Conservation (phyloP, 345 rosid genomes). For the Eucalyptus fibrosa region DNA sequence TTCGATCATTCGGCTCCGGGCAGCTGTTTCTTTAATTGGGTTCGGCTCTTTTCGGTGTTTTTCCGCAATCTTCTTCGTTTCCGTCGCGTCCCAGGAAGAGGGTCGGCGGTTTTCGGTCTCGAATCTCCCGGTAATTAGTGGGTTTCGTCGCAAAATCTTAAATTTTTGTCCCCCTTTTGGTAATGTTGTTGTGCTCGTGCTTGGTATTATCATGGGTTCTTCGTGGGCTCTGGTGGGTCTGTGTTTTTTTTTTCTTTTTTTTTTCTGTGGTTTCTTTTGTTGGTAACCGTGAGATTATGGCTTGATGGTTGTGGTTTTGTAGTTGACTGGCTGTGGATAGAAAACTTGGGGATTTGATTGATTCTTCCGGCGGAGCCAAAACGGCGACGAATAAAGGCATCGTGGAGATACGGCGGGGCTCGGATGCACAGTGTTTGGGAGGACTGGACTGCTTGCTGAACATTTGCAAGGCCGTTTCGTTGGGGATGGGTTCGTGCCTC, state of each 20-base stretch:
- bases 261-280: background rate
- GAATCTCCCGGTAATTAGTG: background rate
- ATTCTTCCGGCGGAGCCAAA: background rate
- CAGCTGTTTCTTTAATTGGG: background rate
- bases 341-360: background rate
- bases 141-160: background rate
- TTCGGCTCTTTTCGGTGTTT: background rate
- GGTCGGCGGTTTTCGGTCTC: background rate
- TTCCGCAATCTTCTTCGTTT: background rate
- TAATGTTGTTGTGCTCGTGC: background rate
- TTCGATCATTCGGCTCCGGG: background rate
- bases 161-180: background rate
- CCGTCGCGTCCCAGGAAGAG: background rate
- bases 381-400: background rate
- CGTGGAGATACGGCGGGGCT: background rate
- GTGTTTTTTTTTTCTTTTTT: background rate
- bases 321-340: background rate
- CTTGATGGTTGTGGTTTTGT: background rate
- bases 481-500: constrained; percentile 37
- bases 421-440: background rate
- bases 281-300: background rate
- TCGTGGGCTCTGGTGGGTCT: background rate
- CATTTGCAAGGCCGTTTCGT: constrained; percentile 21
- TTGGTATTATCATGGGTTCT: background rate
- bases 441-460: constrained; percentile 28